These are phyloP conservation scores for Capsicum baccatum DNA, from an alignment of 257 asterid genomes.

Conservation along the genomic window DNA sequence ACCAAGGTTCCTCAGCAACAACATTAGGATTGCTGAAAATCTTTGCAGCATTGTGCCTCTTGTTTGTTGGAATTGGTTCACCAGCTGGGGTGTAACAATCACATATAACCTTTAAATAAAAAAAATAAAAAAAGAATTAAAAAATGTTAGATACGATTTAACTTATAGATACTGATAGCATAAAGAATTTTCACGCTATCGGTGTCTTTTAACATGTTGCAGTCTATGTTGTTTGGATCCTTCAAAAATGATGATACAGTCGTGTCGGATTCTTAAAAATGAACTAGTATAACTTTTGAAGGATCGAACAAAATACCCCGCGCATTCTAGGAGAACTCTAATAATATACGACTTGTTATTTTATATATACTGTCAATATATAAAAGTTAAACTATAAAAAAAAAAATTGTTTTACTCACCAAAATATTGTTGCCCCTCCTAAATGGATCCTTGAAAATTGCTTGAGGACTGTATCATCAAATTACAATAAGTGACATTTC, in stretches of 20 bases:
- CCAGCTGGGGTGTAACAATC: constrained; percentile 95
- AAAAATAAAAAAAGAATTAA: neutral
- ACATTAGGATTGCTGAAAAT: constrained; percentile 81
- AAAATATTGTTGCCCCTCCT: constrained; percentile 94
- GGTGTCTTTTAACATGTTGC: neutral
- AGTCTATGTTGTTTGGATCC: neutral
- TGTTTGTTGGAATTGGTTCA: constrained; percentile 96
- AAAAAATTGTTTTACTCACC: constrained; percentile 50
- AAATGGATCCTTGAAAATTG: constrained; percentile 96
- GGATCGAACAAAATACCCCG: neutral
- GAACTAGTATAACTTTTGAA: neutral
- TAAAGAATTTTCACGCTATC: neutral
- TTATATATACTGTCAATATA: neutral
- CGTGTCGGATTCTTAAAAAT: neutral
- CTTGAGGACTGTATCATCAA: constrained; percentile 74
- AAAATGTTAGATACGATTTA: neutral
- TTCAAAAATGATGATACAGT: neutral
- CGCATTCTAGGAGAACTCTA: neutral
- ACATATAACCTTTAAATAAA: constrained; percentile 69
- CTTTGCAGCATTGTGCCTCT: constrained; percentile 85
- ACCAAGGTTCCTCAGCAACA: constrained; percentile 53
- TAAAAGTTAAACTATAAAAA: neutral
- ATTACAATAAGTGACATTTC: neutral
- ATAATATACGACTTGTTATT: neutral
- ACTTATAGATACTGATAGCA: too few relatives aligned